Evolutionary conservation across 306 rosid species (phyloP).

Genomic region (Fragaria nilgerrensis): DNA sequence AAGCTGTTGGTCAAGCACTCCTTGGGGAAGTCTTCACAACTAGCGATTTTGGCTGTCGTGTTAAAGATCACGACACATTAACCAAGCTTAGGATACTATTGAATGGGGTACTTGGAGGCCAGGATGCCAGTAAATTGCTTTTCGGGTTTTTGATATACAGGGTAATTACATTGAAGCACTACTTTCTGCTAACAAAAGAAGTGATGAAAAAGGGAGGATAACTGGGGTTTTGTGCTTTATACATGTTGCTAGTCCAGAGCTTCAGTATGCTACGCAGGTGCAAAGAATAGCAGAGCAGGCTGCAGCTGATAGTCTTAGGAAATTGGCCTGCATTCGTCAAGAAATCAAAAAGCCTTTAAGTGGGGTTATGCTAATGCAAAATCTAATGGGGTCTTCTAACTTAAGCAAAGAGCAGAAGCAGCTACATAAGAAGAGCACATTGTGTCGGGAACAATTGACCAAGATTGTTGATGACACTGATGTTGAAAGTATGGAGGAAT

Average conservation of each 20-base stretch:
- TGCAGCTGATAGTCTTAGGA: conserved; percentile 36
- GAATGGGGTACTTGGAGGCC: conserved; percentile 32
- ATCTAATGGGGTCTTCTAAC: conserved; percentile 38
- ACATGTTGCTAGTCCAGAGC: conserved; percentile 43
- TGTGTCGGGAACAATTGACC: conserved; percentile 39
- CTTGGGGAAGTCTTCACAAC: conserved; percentile 46
- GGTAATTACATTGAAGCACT: conserved; percentile 37
- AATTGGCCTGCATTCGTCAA: conserved; percentile 38
- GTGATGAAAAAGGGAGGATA: conserved; percentile 32
- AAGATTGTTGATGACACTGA: conserved; percentile 40
- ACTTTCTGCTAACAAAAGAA: conserved; percentile 37
- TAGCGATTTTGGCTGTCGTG: conserved; percentile 33
- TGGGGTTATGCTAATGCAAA: conserved; percentile 38
- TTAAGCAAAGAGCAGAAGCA: conserved; percentile 34
- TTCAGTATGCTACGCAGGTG: conserved; percentile 39
- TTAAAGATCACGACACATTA: conserved; percentile 42
- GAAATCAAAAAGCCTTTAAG: conserved; percentile 35
- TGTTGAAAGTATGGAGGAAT: conserved; percentile 38
- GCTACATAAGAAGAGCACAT: conserved; percentile 30
- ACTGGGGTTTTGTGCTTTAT: conserved; percentile 44
- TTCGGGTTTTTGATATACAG: conserved; percentile 35
- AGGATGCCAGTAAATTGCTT: conserved; percentile 32
- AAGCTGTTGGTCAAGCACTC: conserved; percentile 33
- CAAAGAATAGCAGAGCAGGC: conserved; percentile 43
- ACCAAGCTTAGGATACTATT: conserved; percentile 36